These are phyloP conservation scores for Raddia guianensis DNA, from an alignment of 176 grass and related monocot species.

Conservation along the genomic window DNA sequence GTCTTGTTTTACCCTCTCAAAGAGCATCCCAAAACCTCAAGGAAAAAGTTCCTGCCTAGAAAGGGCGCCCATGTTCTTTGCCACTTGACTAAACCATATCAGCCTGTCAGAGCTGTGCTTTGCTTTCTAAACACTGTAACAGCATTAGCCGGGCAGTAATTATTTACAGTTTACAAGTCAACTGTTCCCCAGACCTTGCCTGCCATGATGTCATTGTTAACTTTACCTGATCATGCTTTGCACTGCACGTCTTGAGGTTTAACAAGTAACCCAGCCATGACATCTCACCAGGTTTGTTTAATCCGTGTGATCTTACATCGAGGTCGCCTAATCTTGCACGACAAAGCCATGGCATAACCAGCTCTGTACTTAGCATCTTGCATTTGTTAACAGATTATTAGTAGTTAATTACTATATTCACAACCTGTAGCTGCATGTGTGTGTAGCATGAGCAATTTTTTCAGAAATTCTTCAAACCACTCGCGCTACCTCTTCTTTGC, in stretches of 20 bases:
- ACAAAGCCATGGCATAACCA: slow-evolving; percentile 5
- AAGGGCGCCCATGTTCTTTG: slow-evolving; percentile 47
- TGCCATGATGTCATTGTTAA: slow-evolving; percentile 55
- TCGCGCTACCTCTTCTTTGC: slow-evolving; percentile 9
- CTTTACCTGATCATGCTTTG: slow-evolving; percentile 37
- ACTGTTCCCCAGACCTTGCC: slow-evolving; percentile 40
- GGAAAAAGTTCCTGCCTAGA: slow-evolving; percentile 29
- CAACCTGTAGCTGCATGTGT: neutral
- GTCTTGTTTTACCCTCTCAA: slow-evolving; percentile 44
- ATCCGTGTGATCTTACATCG: neutral
- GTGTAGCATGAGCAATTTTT: neutral
- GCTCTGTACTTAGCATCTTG: neutral
- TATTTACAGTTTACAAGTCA: slow-evolving; percentile 45
- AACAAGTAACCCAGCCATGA: slow-evolving; percentile 27
- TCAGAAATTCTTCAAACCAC: neutral
- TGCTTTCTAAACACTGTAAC: slow-evolving; percentile 57
- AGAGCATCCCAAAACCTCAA: slow-evolving; percentile 52
- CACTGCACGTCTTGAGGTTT: slow-evolving; percentile 13
- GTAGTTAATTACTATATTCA: neutral
- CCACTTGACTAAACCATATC: slow-evolving; percentile 35
- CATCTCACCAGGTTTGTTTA: slow-evolving; percentile 20
- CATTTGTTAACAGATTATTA: neutral
- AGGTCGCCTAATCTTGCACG: slow-evolving; percentile 2
- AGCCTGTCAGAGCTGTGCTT: slow-evolving; percentile 44
- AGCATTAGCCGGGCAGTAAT: slow-evolving; percentile 16